Evolutionary conservation across 352 stramenopile species (phyloP), one percentile per base, ranked within the genome.

Genomic region (Phytophthora boehmeriae): DNA sequence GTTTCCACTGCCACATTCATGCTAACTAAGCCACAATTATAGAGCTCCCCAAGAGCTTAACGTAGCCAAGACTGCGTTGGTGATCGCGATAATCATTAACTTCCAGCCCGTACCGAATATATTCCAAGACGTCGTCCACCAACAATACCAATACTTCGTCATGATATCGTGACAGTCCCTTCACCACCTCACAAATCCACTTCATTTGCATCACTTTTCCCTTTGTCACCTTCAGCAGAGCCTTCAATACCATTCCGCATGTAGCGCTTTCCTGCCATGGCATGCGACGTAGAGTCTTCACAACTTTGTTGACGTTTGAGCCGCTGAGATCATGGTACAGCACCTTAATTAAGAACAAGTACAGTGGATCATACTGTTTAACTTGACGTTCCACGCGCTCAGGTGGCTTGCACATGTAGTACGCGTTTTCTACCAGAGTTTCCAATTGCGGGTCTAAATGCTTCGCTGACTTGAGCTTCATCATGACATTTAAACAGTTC

Each of bases 11-110:
- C 73, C 2, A 98, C 80, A 34, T 94, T 93, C 44, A 88, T 92
- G 36, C 88, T 94, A 48, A 99, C 89, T 9, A 99, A 74, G 5
- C 82, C 86, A 48, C 80, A 86, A 54, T 92, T 97, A 75, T 96
- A 98, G 14, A 99, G 71, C 56, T 99, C 96, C 94, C 96, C 9
- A 99, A 76, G 9, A 99, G 65, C 54, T 97, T 92, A 8, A 96
- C 86, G 63, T 95, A 93, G 1, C 95, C 96, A 4, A 99, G 65
- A 25, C 87, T 97, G 20, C 94, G 76, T 61, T 99, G 97, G 58
- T 98, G 90, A 47, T 98, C 93, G 42, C 86, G 85, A 35, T 93
- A 94, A 56, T 96, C 86, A 50, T 96, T 95, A 2, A 88, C 62
- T 66, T 98, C 91, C 27, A 99, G 78, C 22, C 86, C 90, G 55